Evolutionary conservation across 441 rosid species (phyloP).

Genomic region (Euphorbia schlechtendalii): DNA sequence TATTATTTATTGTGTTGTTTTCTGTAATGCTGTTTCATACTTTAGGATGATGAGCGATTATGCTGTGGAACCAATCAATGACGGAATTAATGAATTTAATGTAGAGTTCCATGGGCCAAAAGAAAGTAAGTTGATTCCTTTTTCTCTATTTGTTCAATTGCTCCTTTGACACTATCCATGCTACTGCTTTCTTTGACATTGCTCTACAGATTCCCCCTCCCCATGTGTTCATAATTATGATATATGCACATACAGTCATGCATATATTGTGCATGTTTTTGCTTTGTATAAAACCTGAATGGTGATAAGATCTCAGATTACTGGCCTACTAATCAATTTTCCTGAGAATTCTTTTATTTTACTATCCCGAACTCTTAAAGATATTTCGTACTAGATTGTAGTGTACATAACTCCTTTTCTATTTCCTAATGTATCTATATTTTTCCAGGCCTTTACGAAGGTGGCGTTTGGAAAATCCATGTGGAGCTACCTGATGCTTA

Average conservation of each 20-base stretch:
- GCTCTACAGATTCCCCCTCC: neutral
- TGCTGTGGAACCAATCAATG: conserved; percentile 60
- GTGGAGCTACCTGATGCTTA: conserved; percentile 77
- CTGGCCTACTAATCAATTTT: neutral
- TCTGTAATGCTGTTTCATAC: neutral
- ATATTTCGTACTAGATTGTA: conserved; percentile 4
- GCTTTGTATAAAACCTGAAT: neutral
- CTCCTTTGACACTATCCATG: neutral
- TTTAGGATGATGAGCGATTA: conserved; percentile 77
- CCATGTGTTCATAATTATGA: neutral
- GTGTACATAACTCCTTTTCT: neutral
- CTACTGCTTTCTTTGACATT: neutral
- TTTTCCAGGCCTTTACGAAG: conserved; percentile 57
- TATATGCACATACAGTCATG: neutral
- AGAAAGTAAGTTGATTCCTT: conserved; percentile 38
- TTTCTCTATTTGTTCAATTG: neutral
- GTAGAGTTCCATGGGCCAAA: conserved; percentile 70
- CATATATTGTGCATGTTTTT: neutral
- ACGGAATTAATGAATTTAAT: conserved; percentile 62
- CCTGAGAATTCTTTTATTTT: neutral
- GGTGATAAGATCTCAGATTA: neutral
- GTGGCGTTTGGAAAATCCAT: conserved; percentile 69
- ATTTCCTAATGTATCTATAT: neutral
- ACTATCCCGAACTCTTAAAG: neutral
- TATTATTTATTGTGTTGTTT: conserved; percentile 5